Evolutionary conservation across 352 stramenopile genomes (phyloP), one percentile per base, ranked within the genome.

Genomic region (Pythium utonaiense): DNA sequence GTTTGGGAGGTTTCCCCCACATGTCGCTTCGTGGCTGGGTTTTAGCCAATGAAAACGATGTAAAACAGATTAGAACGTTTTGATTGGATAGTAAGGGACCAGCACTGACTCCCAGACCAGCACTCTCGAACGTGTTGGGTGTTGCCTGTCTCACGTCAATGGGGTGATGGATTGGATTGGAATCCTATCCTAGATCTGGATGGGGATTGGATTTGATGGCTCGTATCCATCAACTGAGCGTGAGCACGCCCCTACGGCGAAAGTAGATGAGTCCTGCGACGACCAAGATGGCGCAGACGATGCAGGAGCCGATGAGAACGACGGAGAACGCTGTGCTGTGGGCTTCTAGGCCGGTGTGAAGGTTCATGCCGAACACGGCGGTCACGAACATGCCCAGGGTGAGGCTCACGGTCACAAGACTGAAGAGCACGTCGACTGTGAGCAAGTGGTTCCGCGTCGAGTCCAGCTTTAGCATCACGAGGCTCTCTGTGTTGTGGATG

Each of bases 401-500:
- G n/a, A 91, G 57, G 47, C 70, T 77, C 58, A 91, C 86, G 38
- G 50, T 73, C 21, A 88, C 30, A 6, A 91, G 62, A 7, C 76
- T 83, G 70, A 91, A 91, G 19, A 91, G 62, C 27, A 89, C 71
- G 59, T 89, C 77, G 40, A 89, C 77, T 8, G 74, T 73, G 6
- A 91, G 74, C 61, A 91, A 69, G 57, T 88, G 87, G 62, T 91
- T 91, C 73, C 81, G 77, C 62, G 81, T 86, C 55, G 78, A 86
- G 60, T 91, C 81, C 21, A 91, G 65, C 57, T 88, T 89, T 27
- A 91, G 61, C 75, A 81, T 89, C 21, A 92, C 80, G 24, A 92
- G 60, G 44, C 74, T 89, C 68, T 92, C 80, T 4, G 82, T 89
- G 49, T 89, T 91, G n/a, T 82, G 74, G 53, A 91, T 91, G 40